A percentile compares a stretch with the other conserved stretches of the same genome.
Conservation (phyloP, 2,329 filamentous ascomycete genomes). For the Hypomyces rosellus region DNA sequence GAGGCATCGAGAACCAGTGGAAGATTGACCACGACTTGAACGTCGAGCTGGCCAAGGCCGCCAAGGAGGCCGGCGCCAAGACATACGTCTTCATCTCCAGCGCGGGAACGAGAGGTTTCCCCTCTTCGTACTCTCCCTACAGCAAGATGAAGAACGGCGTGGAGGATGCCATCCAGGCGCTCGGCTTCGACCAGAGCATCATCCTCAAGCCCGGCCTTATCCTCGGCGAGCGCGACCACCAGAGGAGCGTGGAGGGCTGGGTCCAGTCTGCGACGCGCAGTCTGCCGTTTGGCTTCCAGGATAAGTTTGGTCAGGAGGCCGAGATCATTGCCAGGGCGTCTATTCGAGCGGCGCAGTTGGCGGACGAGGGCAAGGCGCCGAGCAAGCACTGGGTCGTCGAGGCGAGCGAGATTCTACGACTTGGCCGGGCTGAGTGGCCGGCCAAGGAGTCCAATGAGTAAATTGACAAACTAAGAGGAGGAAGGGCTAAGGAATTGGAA, state of each 20-base stretch:
- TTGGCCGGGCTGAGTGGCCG: constrained; percentile 58
- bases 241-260: constrained; percentile 51
- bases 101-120: constrained; percentile 38
- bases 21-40: constrained; percentile 87
- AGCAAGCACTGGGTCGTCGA: constrained; percentile 56
- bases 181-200: constrained; percentile 72
- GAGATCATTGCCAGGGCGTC: constrained; percentile 65
- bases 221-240: constrained; percentile 60
- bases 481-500: not conserved
- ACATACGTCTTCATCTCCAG: constrained; percentile 74
- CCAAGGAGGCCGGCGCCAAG: constrained; percentile 63
- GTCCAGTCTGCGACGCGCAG: constrained; percentile 49
- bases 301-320: constrained; percentile 67
- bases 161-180: constrained; percentile 65
- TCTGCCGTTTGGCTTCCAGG: constrained; percentile 51
- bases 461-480: not conserved
- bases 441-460: not conserved
- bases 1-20: constrained; percentile 72
- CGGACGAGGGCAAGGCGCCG: constrained; percentile 52
- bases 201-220: constrained; percentile 71
- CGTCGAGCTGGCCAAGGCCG: constrained; percentile 67
- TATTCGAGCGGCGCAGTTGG: constrained; percentile 52
- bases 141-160: constrained; percentile 79
- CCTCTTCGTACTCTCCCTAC: constrained; percentile 40
- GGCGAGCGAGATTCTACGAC: constrained; percentile 55